Percentiles rank a stretch among this genome's conserved stretches.
These are phyloP conservation scores for Blumeriella jaapii DNA, from an alignment of 2,329 filamentous ascomycete genomes.

Conservation along the genomic window DNA sequence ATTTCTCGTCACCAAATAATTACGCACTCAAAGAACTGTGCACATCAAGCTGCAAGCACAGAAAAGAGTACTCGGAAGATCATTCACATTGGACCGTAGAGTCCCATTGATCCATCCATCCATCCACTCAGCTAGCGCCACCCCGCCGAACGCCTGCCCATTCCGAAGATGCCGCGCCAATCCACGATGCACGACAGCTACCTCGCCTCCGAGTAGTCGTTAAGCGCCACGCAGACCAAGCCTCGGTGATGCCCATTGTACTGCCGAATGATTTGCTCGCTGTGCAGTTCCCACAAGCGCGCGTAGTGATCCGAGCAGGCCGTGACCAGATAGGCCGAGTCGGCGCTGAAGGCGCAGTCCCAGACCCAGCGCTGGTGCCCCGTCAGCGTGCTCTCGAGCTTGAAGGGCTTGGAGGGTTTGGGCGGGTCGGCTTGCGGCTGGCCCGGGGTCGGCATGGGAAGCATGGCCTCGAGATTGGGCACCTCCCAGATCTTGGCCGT, in stretches of 20 bases:
- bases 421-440: constrained; percentile 26
- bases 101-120: no score
- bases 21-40: no score
- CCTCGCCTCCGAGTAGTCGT: constrained; percentile 17
- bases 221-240: constrained; percentile 15
- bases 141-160: no score
- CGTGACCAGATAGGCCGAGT: constrained; percentile 63
- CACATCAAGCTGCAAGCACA: no score
- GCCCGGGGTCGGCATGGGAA: constrained; percentile 21
- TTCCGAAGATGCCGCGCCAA: no score
- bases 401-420: constrained; percentile 40
- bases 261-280: constrained; percentile 59
- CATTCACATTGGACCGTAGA: no score
- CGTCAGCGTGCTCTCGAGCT: constrained; percentile 56
- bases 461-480: constrained; percentile 48
- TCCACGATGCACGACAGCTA: no score
- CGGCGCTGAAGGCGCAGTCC: constrained; percentile 67
- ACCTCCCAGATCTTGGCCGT: constrained; percentile 96
- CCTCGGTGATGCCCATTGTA: constrained; percentile 68
- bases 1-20: no score
- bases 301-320: constrained; percentile 67
- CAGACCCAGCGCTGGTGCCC: constrained; percentile 70
- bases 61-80: no score
- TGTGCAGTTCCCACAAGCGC: constrained; percentile 58
- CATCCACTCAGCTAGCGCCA: no score